These are phyloP conservation scores for Geoglossum cookeanum DNA, from an alignment of 2,329 filamentous ascomycete species.

Conservation along the genomic window DNA sequence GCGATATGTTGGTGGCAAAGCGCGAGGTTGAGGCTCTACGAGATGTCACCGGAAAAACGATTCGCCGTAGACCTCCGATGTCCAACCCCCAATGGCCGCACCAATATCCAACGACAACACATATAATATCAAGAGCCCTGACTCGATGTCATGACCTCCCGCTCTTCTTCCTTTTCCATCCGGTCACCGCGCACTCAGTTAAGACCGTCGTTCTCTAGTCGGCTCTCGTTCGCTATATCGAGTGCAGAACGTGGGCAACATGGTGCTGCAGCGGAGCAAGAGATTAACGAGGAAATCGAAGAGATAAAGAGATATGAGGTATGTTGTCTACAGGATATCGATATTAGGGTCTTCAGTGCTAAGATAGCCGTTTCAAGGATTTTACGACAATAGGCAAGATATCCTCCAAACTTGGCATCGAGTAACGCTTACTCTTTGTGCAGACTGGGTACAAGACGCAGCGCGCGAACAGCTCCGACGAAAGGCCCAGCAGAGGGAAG, in stretches of 20 bases:
- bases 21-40: not conserved
- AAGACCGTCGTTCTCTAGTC: slow-evolving; percentile 42
- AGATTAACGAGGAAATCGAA: slow-evolving; percentile 84
- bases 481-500: slow-evolving; percentile 39
- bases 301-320: slow-evolving; percentile 95
- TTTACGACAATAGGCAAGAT: slow-evolving; percentile 73
- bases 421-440: slow-evolving; percentile 9
- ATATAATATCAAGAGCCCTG: not conserved
- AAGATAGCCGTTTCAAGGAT: slow-evolving; percentile 32
- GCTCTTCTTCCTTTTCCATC: slow-evolving; percentile 16
- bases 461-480: slow-evolving; percentile 73
- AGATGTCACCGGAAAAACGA: not conserved
- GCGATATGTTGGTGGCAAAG: not conserved
- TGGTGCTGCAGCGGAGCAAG: slow-evolving; percentile 37
- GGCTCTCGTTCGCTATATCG: slow-evolving; percentile 45
- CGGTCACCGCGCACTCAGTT: slow-evolving; percentile 15
- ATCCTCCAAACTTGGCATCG: slow-evolving; percentile 7
- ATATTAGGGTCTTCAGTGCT: not conserved
- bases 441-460: slow-evolving; percentile 97
- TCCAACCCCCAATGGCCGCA: not conserved
- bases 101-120: not conserved
- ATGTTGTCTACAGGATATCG: slow-evolving; percentile 10
- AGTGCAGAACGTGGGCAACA: slow-evolving; percentile 43
- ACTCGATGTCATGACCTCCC: slow-evolving; percentile 15
- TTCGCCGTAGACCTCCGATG: not conserved